Base-by-base conservation (phyloP, 352 stramenopile genomes). In the Phytophthora niederhauseri region DNA sequence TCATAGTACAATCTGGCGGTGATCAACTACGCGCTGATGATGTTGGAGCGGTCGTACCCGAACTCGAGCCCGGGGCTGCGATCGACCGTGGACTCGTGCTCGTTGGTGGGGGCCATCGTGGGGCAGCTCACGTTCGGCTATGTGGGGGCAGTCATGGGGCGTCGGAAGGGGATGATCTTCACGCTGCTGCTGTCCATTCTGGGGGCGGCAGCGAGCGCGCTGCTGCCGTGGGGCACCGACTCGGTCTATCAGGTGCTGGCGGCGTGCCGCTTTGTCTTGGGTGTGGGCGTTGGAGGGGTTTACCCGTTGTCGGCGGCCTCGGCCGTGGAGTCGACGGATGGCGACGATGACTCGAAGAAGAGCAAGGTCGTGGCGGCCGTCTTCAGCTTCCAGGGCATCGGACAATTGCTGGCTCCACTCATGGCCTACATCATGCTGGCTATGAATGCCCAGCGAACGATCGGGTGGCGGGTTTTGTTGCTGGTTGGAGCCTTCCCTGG, bases 81-180 rank as follows among this genome's bases (percentile, higher is more conserved):
- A 24, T 93, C 87, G 5, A 81, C 78, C 6, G 81, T 96, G 24
- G 81, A 82, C 45, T 82, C 87, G 12, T 90, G 82, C 62, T 92
- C 87, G 26, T 75, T 96, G 20, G 74, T 91, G 3, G 89, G 89
- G 3, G 89, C 87, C n/a, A 92, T 96, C 56, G 66, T 85, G 22
- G 89, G 87, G 4, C 87, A 94, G 64, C 73, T 94, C 51, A 87
- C 84, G 24, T 94, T 95, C 57, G 89, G 89, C 14, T 94, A 95
- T 56, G 79, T 93, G 24, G 89, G 87, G 49, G 78, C 91, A 19
- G 72, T 79, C 15, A 64, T 95, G 43, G 87, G 87, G 4, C 80
- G 87, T 24, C 75, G 78, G 55, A 89, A 87, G 64, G 85, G 70
- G 19, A 93, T 96, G 83, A 88, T 94, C 58, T 67, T 92, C 48